Evolutionary conservation across 768 basidiomycete genomes (phyloP).

Genomic region (Cytidiella melzeri): DNA sequence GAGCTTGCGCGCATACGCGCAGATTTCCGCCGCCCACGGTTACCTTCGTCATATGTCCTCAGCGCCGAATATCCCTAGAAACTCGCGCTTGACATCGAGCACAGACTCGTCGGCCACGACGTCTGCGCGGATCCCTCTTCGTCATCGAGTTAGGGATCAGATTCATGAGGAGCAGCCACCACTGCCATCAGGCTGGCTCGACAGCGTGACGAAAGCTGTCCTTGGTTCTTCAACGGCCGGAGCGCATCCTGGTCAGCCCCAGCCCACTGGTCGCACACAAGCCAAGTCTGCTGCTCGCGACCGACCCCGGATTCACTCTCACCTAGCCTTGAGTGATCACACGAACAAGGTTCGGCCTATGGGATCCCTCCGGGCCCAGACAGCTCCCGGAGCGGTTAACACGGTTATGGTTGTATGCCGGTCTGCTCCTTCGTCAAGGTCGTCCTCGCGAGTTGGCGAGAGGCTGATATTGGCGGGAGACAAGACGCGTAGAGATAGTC

Average conservation of each 20-base stretch:
- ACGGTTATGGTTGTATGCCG: slow-evolving; percentile 57
- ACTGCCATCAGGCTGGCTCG: slow-evolving; percentile 64
- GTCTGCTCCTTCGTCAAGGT: slow-evolving; percentile 63
- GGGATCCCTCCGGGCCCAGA: slow-evolving; percentile 25
- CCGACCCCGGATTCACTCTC: slow-evolving; percentile 3
- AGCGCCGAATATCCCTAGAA: slow-evolving; percentile 35
- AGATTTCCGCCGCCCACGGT: slow-evolving; percentile 47
- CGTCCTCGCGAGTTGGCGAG: slow-evolving; percentile 38
- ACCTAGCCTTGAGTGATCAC: slow-evolving; percentile 10
- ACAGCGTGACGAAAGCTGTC: slow-evolving; percentile 61
- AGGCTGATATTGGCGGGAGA: slow-evolving; percentile 10
- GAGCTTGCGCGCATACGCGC: slow-evolving; percentile 18
- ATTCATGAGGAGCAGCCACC: slow-evolving; percentile 37
- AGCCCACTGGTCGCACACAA: slow-evolving; percentile 11
- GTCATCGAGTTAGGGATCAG: not conserved
- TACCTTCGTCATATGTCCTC: slow-evolving; percentile 77
- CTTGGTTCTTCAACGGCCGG: slow-evolving; percentile 43
- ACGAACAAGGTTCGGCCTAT: slow-evolving; percentile 20
- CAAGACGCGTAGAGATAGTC: slow-evolving; percentile 12
- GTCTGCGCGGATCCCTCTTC: not conserved
- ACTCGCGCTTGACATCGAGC: slow-evolving; percentile 8
- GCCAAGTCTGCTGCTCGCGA: slow-evolving; percentile 16
- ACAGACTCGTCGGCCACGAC: slow-evolving; percentile 26
- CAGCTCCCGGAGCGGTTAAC: slow-evolving; percentile 36
- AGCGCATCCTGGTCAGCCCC: slow-evolving; percentile 38